A percentile compares a stretch with the other conserved stretches of the same genome.
Evolutionary conservation across 768 basidiomycete species (phyloP).

Genomic region (Floccularia luteovirens): DNA sequence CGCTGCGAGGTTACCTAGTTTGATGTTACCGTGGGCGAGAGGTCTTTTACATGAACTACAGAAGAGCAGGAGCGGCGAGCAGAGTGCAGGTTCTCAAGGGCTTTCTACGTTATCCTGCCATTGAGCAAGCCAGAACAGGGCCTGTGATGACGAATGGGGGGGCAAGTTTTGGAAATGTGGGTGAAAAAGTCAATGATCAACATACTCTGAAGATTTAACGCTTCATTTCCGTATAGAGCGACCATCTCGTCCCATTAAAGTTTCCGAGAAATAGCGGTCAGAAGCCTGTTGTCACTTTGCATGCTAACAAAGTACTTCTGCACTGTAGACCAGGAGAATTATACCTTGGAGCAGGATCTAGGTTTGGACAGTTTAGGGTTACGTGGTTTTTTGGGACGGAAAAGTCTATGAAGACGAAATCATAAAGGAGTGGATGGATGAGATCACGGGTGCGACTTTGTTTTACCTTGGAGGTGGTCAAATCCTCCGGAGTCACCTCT

Average conservation of each 20-base stretch:
- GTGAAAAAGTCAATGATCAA: conserved; percentile 4
- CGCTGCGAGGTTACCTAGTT: not conserved
- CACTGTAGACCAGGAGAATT: conserved; percentile 38
- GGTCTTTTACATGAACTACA: not conserved
- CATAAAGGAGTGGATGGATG: conserved; percentile 39
- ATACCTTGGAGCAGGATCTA: conserved; percentile 35
- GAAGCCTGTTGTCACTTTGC: conserved; percentile 10
- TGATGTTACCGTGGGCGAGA: not conserved
- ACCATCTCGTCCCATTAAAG: conserved; percentile 22
- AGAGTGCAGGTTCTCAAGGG: not conserved
- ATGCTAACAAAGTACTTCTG: conserved; percentile 15
- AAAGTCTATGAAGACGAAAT: conserved; percentile 35
- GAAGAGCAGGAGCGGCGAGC: not conserved
- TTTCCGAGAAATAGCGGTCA: conserved; percentile 18
- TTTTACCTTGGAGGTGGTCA: conserved; percentile 19
- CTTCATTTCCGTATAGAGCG: conserved; percentile 16
- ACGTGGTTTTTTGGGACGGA: conserved; percentile 30
- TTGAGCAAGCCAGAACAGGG: conserved; percentile 18
- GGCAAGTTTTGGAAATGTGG: conserved; percentile 33
- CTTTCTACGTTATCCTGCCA: conserved; percentile 7
- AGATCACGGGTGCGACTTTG: conserved; percentile 24
- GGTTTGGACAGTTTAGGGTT: conserved; percentile 16
- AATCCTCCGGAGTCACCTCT: no score
- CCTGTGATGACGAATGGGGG: conserved; percentile 22
- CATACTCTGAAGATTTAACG: not conserved